These are phyloP conservation scores for Aureobasidium zeae DNA, from an alignment of 2,329 filamentous ascomycete species.

Conservation along the genomic window DNA sequence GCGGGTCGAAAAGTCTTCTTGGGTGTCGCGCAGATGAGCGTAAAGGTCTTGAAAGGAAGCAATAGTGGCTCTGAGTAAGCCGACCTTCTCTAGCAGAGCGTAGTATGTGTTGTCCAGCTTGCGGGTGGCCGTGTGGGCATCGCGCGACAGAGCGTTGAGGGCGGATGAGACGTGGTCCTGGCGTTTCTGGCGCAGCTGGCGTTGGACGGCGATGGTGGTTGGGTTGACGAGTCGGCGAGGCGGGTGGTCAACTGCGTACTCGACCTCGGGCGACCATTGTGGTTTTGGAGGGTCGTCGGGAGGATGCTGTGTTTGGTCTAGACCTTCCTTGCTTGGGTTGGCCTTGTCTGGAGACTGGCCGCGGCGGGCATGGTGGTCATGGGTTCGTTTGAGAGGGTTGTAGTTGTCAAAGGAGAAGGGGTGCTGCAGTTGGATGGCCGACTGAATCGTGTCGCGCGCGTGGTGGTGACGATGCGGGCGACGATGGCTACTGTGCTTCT, in stretches of 20 bases:
- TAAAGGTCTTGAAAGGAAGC: slow-evolving; percentile 58
- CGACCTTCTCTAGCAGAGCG: slow-evolving; percentile 59
- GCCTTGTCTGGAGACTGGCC: background rate
- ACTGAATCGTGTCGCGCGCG: slow-evolving; percentile 33
- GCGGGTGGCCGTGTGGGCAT: slow-evolving; percentile 54
- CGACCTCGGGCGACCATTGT: slow-evolving; percentile 10
- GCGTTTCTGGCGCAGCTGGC: slow-evolving; percentile 31
- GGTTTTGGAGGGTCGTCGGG: background rate
- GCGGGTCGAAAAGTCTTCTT: slow-evolving; percentile 51
- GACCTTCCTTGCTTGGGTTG: background rate
- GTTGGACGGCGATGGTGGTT: slow-evolving; percentile 33
- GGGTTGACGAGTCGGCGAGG: slow-evolving; percentile 22
- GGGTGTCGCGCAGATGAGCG: slow-evolving; percentile 48
- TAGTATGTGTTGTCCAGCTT: slow-evolving; percentile 68
- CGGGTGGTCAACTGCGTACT: slow-evolving; percentile 12
- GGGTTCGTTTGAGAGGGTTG: slow-evolving; percentile 31
- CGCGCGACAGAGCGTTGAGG: slow-evolving; percentile 43
- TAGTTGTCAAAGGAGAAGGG: slow-evolving; percentile 37
- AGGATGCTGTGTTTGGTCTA: background rate
- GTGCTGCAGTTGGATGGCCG: slow-evolving; percentile 36
- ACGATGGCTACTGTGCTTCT: slow-evolving; percentile 4
- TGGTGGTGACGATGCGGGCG: slow-evolving; percentile 12
- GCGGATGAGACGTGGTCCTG: slow-evolving; percentile 32
- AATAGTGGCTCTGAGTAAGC: slow-evolving; percentile 55
- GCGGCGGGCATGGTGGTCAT: slow-evolving; percentile 18